Evolutionary conservation across 139 green algal species (phyloP), one percentile per base, ranked within the genome.

Genomic region (Coelastrella sp.): DNA sequence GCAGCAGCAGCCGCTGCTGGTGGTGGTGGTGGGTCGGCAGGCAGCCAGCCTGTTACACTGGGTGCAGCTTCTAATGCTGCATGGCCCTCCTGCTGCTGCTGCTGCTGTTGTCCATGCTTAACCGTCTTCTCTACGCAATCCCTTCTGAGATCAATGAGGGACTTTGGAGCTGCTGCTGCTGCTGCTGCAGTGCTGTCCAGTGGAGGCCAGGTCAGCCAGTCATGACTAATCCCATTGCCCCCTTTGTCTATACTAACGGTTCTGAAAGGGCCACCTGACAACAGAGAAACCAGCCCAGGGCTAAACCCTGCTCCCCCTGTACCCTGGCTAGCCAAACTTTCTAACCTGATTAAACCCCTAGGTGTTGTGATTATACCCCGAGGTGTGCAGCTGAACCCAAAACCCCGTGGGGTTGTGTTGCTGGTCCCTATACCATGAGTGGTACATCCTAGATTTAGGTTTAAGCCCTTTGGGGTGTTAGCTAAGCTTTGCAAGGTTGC

Each of bases 191-290:
- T 19, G n/a, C 22, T 57, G 16, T 76, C 68, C 14, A 8, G 11
- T 3, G 81, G 81, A 3, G 81, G 81, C 81, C 81, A 87, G 13
- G n/a, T 23, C 47, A 60, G 59, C 23, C 66, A 87, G 81, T 87
- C 81, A n/a, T 59, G 32, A 59, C 74, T 19, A 57, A 80, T 58
- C 17, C n/a, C 5, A 22, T 22, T 22, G 0, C 1, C n/a, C 2
- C 74, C 23, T 7, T 59, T 58, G 22, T 60, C 23, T 5, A 59
- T n/a, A 20, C 59, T 86, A 23, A 16, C 57, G 6, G 59, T 86
- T 4, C 79, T 85, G 58, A 85, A 85, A 61, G 58, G 58, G 7
- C 7, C 22, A 4, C 79, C 79, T 85, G 79, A 71, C 68, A 76
- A 0, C 68, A 76, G 68, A 8, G 68, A 76, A 13, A 73, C 56